Base-by-base conservation (phyloP, 805 yeast genomes). In the Nakazawaea populi region DNA sequence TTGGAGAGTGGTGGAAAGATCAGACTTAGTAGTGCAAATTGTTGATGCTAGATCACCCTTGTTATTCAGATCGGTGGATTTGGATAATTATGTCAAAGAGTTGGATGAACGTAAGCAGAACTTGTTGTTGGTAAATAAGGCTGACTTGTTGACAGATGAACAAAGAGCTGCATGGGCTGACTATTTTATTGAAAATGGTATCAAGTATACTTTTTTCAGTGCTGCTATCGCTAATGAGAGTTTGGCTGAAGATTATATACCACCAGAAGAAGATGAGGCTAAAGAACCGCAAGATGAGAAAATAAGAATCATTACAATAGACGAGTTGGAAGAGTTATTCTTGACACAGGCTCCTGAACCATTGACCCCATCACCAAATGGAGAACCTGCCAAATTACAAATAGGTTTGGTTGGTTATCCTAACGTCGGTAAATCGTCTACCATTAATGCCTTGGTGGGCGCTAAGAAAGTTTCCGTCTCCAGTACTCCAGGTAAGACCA, bases 321-420 rank as follows among this genome's bases (percentile, higher is more conserved):
- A 85, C 58, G 94, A 94, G 65, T 76, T 94, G 51, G 98, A 94
- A 69, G 78, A 78, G 6, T 71, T 94, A 27, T 90, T 92, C 65
- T 65, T 89, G 59, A 67, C 73, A 14, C 85, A 80, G 51, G 90
- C 97, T 0, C 97, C 97, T n/a, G 73, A 74, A 52, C 82, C 84
- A 9, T 57, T 77, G 42, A 67, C 76, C 7, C 70, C 74, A 42
- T 81, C 83, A 24, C 70, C 73, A 4, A 73, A 71, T 34, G 87
- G 84, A 1, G 77, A 75, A 55, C 82, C 82, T 14, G 78, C 81
- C 36, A 74, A 85, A 54, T 72, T 88, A 48, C 95, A 90, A 64
- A 89, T 94, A 56, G 99, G 99, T 53, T 76, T 94, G 57, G 99
- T 94, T 24, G 99, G 99, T 35, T 94, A 94, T 66, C 99, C 99